Conservation (phyloP, 192 early-diverging fungal species). For the Linnemannia elongata region DNA sequence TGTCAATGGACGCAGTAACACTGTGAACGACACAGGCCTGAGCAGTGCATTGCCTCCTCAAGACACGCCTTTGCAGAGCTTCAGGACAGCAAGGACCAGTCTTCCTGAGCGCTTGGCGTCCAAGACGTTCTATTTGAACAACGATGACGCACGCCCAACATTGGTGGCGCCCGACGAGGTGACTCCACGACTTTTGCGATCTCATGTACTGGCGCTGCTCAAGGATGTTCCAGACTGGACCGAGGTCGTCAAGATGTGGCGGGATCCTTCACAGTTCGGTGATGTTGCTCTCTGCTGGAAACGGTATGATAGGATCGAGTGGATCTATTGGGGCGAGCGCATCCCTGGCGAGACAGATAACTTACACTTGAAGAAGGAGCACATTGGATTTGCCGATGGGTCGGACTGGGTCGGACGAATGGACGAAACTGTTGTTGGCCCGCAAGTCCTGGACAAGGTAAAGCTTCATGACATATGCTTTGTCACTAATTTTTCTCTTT, state of each 20-base stretch:
- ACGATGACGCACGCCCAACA: conserved; percentile 30
- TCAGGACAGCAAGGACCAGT: conserved; percentile 14
- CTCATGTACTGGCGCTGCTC: conserved; percentile 44
- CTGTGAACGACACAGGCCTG: neutral
- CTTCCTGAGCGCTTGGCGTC: conserved; percentile 31
- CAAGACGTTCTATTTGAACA: conserved; percentile 40
- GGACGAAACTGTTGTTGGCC: conserved; percentile 47
- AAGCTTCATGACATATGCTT: neutral
- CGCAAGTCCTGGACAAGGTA: conserved; percentile 60
- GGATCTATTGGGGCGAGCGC: conserved; percentile 52
- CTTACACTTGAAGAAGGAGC: conserved; percentile 35
- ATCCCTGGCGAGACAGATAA: conserved; percentile 33
- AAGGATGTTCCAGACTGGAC: conserved; percentile 51
- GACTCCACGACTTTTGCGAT: conserved; percentile 40
- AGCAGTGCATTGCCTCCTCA: conserved; percentile 1
- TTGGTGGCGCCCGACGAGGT: conserved; percentile 48
- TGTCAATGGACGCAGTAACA: neutral
- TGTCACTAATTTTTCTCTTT: neutral
- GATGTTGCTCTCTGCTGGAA: conserved; percentile 61
- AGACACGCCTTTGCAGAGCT: conserved; percentile 16
- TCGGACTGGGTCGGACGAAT: conserved; percentile 43
- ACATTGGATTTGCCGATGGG: conserved; percentile 51
- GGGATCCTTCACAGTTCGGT: conserved; percentile 31
- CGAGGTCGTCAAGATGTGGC: conserved; percentile 51
- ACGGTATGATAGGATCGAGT: conserved; percentile 59